Percentiles rank a stretch among this genome's conserved stretches.
Conservation (phyloP, 495 filamentous ascomycete species). For the Penicillium riverlandense region DNA sequence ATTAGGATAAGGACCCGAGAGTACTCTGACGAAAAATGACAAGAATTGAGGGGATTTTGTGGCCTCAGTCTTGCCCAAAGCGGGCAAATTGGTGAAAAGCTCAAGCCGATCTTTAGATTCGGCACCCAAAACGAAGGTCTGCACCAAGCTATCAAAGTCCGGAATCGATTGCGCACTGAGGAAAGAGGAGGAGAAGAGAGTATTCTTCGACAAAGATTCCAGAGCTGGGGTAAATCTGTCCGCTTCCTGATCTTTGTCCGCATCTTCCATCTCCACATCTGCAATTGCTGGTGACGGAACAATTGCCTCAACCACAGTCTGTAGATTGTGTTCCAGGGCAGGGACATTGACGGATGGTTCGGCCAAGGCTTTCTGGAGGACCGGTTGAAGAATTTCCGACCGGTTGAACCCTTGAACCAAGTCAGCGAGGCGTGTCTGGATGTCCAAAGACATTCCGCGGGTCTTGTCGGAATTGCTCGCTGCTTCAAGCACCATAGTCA, state of each 20-base stretch:
- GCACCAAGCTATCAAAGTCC: constrained; percentile 48
- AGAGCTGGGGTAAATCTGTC: constrained; percentile 32
- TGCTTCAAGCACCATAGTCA: constrained; percentile 52
- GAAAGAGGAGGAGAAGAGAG: constrained; percentile 24
- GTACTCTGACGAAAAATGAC: constrained; percentile 68
- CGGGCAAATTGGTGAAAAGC: constrained; percentile 49
- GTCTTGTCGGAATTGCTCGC: constrained; percentile 23
- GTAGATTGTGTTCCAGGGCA: constrained; percentile 62
- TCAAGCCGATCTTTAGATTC: constrained; percentile 42
- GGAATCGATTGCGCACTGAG: constrained; percentile 27
- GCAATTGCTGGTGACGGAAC: constrained; percentile 28
- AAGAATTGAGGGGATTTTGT: constrained; percentile 57
- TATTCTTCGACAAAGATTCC: constrained; percentile 25
- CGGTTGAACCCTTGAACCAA: constrained; percentile 55
- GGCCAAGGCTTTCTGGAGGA: constrained; percentile 51
- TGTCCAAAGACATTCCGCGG: constrained; percentile 34
- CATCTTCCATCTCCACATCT: constrained; percentile 47
- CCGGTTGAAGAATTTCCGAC: constrained; percentile 42
- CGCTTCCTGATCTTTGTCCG: constrained; percentile 23
- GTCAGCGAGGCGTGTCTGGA: constrained; percentile 56
- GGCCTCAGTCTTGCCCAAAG: constrained; percentile 50
- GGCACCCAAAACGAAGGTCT: constrained; percentile 54
- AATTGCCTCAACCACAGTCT: constrained; percentile 52
- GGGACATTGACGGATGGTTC: constrained; percentile 59
- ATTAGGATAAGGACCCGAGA: constrained; percentile 63